Evolutionary conservation across 1,284 basidiomycete species (phyloP), one percentile per base, ranked within the genome.

Genomic region (Hortiboletus rubellus): DNA sequence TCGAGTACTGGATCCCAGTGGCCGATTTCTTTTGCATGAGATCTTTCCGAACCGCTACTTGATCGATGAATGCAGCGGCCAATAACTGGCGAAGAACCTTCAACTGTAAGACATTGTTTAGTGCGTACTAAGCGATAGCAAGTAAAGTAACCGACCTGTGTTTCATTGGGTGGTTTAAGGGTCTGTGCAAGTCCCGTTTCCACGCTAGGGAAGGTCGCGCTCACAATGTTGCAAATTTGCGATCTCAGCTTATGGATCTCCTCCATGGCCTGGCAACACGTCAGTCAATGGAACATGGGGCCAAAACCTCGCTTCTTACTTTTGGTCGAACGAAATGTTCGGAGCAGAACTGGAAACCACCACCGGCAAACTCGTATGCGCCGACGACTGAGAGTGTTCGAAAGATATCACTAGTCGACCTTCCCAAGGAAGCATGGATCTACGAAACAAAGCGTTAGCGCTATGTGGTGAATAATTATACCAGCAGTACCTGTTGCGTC

Each of bases 231-330:
- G 65, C 84, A 92, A 57, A 98, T 90, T 68, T 98, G 97, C 0
- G 85, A 82, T 41, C 96, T 86, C n/a, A 99, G 81, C 73, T 99
- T 98, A 74, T 96, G 96, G 43, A 98, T 97, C 76, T 99, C 97
- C 75, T 98, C 92, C 96, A 99, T 99, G 0, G 95, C 93, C 93
- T 96, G 43, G 11, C 27, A 37, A 15, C 40, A 45, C n/a, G 22
- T 64, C 27, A 62, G 50, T n/a, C 0, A 22, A 18, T 10, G 34
- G 11, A 12, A 15, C 41, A 52, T 22, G 8, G 30, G 51, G 45
- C 17, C 12, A 30, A 27, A 5, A 15, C 6, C 30, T 48, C 38
- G 41, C 11, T 37, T 58, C 79, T 46, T 66, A 93, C 94, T 82
- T 98, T 98, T 1, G 82, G 82, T 55, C 95, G 80, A n/a, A 98